These are phyloP conservation scores for Kwoniella dejecticola DNA, from an alignment of 768 basidiomycete species.

Conservation along the genomic window DNA sequence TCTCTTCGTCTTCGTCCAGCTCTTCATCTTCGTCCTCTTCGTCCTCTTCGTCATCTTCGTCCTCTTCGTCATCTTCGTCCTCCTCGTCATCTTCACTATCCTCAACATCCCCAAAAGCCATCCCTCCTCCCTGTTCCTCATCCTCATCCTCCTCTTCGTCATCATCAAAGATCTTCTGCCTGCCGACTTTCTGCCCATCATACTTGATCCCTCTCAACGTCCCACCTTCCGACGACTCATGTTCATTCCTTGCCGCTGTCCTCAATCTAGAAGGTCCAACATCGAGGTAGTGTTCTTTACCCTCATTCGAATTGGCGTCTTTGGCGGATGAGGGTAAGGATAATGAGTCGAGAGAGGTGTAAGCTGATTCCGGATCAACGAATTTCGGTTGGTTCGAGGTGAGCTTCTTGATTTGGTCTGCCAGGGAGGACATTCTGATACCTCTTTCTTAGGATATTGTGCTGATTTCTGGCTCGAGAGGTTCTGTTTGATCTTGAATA, in stretches of 20 bases:
- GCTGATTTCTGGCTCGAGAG: no score
- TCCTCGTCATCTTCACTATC: constrained; percentile 61
- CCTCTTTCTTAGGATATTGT: no score
- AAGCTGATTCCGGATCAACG: constrained; percentile 77
- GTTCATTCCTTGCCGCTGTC: constrained; percentile 47
- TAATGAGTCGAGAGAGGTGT: constrained; percentile 59
- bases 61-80: constrained; percentile 20
- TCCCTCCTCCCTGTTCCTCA: constrained; percentile 60
- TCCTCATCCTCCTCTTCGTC: constrained; percentile 34
- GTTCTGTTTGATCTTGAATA: no score
- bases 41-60: constrained; percentile 23
- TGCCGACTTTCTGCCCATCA: constrained; percentile 18
- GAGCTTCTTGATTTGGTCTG: constrained; percentile 78
- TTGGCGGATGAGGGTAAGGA: constrained; percentile 50
- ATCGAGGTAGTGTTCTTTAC: constrained; percentile 77
- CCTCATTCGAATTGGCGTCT: constrained; percentile 56
- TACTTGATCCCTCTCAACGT: constrained; percentile 26
- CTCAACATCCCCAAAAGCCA: constrained; percentile 70
- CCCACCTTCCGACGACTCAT: constrained; percentile 25
- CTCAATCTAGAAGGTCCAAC: constrained; percentile 79
- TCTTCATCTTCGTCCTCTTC: constrained; percentile 39
- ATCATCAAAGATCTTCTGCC: constrained; percentile 22
- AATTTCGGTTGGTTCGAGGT: constrained; percentile 62
- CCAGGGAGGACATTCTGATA: constrained; percentile 45
- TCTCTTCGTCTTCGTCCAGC: constrained; percentile 35